Base-by-base conservation (phyloP, 495 filamentous ascomycete genomes). In the Margaritispora aquatica region DNA sequence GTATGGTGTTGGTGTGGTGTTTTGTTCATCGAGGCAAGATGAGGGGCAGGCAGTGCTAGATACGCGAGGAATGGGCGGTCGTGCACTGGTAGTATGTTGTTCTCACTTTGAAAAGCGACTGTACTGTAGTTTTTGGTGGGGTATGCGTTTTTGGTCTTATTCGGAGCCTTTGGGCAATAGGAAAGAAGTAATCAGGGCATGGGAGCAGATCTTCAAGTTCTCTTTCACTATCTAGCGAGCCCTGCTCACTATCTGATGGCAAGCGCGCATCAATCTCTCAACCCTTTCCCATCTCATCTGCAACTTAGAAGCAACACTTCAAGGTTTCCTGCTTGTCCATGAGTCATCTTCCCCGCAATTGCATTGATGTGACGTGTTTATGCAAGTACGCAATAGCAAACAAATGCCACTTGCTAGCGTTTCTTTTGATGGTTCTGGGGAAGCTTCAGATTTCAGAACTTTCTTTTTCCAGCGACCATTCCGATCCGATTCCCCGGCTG, bases 11-110 rank as follows among this genome's bases (percentile, higher is more conserved):
- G n/a, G n/a, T n/a, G n/a, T n/a, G n/a, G n/a, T n/a, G n/a, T n/a
- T n/a, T n/a, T n/a, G n/a, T n/a, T n/a, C n/a, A n/a, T n/a, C 9
- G 64, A 64, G 68, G 65, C 66, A 63, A 69, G 23, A 44, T 36
- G 48, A 41, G 47, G 34, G 23, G 27, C 13, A 24, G 56, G 38
- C 13, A 31, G 23, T 55, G 13, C 26, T 8, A 23, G 34, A 23
- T 21, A 53, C 2, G 17, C 17, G 11, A 51, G 26, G 55, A 4
- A n/a, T 26, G 24, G 17, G 46, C 62, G 23, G 26, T 22, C 27
- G 31, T 3, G 19, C 15, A 5, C 15, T 34, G 29, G 29, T 7
- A 34, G 52, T 19, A 31, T 36, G 24, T 26, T 19, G 3, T 41
- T 21, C 21, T 36, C 56, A 51, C 44, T 26, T 20, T 24, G 10